Evolutionary conservation across 2,329 filamentous ascomycete genomes (phyloP).

Genomic region (Xylaria sp.): DNA sequence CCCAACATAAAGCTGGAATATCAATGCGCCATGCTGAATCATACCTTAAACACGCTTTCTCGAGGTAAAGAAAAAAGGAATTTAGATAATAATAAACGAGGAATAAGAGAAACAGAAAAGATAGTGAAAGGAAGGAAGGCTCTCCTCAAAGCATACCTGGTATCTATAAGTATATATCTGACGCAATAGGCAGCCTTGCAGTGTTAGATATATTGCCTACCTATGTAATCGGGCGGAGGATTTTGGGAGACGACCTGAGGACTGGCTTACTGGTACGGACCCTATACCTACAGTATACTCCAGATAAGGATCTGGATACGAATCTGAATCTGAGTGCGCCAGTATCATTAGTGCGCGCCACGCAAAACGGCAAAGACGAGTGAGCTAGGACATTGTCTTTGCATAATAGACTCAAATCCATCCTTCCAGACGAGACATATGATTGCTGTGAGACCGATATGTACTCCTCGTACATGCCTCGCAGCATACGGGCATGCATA

Average conservation of each 20-base stretch:
- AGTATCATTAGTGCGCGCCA: slow-evolving; percentile 20
- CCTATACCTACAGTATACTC: background rate
- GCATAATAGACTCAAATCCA: slow-evolving; percentile 3
- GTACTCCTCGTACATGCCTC: background rate
- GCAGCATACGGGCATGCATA: slow-evolving; percentile 6
- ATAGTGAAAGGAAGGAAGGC: background rate
- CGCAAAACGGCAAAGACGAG: slow-evolving; percentile 2
- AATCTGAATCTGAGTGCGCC: slow-evolving; percentile 5
- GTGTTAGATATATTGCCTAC: background rate
- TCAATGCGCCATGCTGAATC: slow-evolving; percentile 12
- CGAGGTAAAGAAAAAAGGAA: background rate
- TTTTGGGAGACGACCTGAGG: slow-evolving; percentile 4
- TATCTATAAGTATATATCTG: background rate
- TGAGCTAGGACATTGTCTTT: background rate
- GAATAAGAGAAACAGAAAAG: no score
- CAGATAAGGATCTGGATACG: slow-evolving; percentile 25
- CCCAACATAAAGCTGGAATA: slow-evolving; percentile 11
- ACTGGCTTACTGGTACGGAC: slow-evolving; percentile 9
- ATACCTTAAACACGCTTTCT: background rate
- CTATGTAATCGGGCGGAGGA: slow-evolving; percentile 18
- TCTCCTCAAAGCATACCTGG: background rate
- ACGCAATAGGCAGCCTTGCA: slow-evolving; percentile 18
- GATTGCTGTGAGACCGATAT: background rate
- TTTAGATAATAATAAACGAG: no score
- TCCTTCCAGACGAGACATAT: slow-evolving; percentile 9